phyloP scores from a whole-genome alignment of 129 eudicot genomes.

The Solidago caesia region DNA sequence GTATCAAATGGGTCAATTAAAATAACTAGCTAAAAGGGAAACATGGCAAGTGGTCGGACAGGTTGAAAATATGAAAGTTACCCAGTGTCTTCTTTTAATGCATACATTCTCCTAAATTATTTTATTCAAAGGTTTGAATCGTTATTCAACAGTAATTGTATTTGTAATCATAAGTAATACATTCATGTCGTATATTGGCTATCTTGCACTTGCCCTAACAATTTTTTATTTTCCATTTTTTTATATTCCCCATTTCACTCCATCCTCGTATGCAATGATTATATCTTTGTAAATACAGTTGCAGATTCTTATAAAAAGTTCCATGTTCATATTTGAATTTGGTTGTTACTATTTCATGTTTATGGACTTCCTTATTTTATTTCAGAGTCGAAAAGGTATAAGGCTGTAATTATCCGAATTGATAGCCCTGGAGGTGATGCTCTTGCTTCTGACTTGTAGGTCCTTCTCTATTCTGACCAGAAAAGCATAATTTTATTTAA shows the following conservation, averaged over 20 bases:
- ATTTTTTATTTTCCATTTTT: no score
- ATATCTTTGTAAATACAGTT: neutral
- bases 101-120: neutral
- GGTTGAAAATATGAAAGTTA: neutral
- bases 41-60: neutral
- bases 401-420: constrained; percentile 81
- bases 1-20: neutral
- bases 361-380: constrained; percentile 23
- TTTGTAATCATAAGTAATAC: no score
- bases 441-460: constrained; percentile 96
- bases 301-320: neutral
- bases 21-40: neutral
- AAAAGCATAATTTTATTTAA: constrained; percentile 1
- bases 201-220: no score
- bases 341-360: constrained; percentile 14
- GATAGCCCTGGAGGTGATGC: constrained; percentile 99
- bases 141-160: neutral
- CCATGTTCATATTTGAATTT: neutral
- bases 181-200: no score
- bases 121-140: neutral
- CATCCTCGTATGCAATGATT: neutral
- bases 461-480: constrained; percentile 22
- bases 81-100: neutral
- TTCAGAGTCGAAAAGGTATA: constrained; percentile 76
- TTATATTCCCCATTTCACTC: no score